phyloP scores from a whole-genome alignment of 768 basidiomycete species.

The Amanita muscaria region DNA sequence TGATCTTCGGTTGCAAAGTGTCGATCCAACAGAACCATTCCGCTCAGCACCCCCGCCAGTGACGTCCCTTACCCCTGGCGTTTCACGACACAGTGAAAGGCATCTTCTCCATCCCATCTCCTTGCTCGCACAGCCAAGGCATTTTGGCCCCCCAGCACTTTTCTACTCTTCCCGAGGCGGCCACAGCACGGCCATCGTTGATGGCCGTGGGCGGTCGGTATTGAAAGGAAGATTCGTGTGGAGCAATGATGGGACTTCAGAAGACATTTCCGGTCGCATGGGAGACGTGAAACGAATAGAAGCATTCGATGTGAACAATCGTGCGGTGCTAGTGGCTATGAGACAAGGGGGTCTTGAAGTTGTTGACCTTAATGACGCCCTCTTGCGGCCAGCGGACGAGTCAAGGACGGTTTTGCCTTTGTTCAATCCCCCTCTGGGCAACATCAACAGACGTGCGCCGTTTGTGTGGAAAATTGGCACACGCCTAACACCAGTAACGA shows the following conservation, averaged over 20 bases:
- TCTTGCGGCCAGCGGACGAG: constrained; percentile 72
- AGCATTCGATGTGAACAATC: constrained; percentile 68
- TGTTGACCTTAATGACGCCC: constrained; percentile 70
- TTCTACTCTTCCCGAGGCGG: constrained; percentile 88
- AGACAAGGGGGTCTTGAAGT: constrained; percentile 81
- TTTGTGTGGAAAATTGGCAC: constrained; percentile 83
- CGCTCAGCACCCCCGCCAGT: constrained; percentile 36
- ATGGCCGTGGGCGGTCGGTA: constrained; percentile 77
- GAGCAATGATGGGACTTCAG: constrained; percentile 56
- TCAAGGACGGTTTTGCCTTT: constrained; percentile 67
- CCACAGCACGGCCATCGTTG: constrained; percentile 82
- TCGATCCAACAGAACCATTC: constrained; percentile 81
- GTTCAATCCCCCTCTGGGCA: constrained; percentile 53
- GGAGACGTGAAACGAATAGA: constrained; percentile 81
- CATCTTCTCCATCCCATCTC: constrained; percentile 68
- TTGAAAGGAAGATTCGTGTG: constrained; percentile 74
- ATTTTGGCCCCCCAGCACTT: constrained; percentile 80
- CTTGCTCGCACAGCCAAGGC: constrained; percentile 65
- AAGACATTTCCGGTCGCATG: constrained; percentile 39
- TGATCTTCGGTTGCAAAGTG: constrained; percentile 67
- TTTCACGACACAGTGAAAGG: constrained; percentile 27
- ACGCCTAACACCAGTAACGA: constrained; percentile 49
- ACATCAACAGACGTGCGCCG: constrained; percentile 59
- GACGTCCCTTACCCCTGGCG: constrained; percentile 15
- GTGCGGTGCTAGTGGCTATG: constrained; percentile 76